Conservation (phyloP, 164 flowering plant genomes). For the grape (Vitis vinifera) region ASM3070453v1 NC_081821.1:8577001-8577500, state of each 20-base stretch:
- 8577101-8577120: neutral
- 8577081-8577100: neutral
- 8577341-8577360: slow-evolving; percentile 98
- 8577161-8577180: neutral
- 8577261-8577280: slow-evolving; percentile 99
- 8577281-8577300: slow-evolving; percentile 95
- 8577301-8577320: slow-evolving; percentile 97
- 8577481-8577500: slow-evolving; percentile 92
- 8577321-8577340: slow-evolving; percentile 99
- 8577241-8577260: slow-evolving; percentile 73
- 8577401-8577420: neutral
- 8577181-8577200: neutral
- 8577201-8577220: slow-evolving; percentile 11
- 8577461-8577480: slow-evolving; percentile 94
- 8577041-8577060: no score
- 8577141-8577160: neutral
- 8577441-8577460: slow-evolving; percentile 73
- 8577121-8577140: neutral
- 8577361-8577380: slow-evolving; percentile 36
- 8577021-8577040: no score
- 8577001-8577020: no score
- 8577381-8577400: neutral
- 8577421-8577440: slow-evolving; percentile 11
- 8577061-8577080: no score
- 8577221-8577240: slow-evolving; percentile 57